A percentile compares a stretch with the other conserved stretches of the same genome.
Evolutionary conservation across 2,329 filamentous ascomycete genomes (phyloP).

Genomic region (Pseudopyrenochaeta lycopersici): DNA sequence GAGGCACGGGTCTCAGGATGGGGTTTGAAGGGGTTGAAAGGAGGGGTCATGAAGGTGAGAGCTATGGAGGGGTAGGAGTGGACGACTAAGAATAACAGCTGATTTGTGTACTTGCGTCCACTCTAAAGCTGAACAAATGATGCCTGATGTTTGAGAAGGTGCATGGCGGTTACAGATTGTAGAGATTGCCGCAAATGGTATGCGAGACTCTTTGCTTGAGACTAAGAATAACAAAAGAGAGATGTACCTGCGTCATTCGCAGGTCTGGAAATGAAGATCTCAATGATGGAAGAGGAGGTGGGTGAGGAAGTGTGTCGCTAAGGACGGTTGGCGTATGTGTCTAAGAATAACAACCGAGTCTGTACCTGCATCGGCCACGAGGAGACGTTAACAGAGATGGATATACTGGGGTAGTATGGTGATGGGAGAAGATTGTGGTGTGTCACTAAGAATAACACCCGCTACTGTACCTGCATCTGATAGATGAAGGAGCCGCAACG

Average conservation of each 20-base stretch:
- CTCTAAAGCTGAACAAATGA: no score
- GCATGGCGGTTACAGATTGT: neutral
- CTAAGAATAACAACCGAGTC: no score
- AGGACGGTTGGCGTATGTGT: no score
- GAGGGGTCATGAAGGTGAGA: neutral
- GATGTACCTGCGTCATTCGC: neutral
- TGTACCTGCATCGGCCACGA: no score
- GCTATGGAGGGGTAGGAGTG: neutral
- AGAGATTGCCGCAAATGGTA: neutral
- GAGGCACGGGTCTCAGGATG: slow-evolving; percentile 7
- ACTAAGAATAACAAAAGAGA: slow-evolving; percentile 1
- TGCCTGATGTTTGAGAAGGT: neutral
- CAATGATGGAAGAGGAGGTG: neutral
- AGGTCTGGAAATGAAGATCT: neutral
- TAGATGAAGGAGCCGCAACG: slow-evolving; percentile 22
- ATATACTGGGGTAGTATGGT: neutral
- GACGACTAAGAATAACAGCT: slow-evolving; percentile 22
- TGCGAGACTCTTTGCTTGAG: neutral
- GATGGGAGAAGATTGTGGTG: neutral
- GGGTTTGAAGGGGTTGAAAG: neutral
- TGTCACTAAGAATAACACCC: slow-evolving; percentile 27
- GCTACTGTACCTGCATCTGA: slow-evolving; percentile 24
- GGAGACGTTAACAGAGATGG: neutral
- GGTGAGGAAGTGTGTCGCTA: neutral
- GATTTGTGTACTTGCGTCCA: slow-evolving; percentile 18